Evolutionary conservation across 768 basidiomycete genomes (phyloP).

Genomic region (Pleurotus salmoneostramineus): DNA sequence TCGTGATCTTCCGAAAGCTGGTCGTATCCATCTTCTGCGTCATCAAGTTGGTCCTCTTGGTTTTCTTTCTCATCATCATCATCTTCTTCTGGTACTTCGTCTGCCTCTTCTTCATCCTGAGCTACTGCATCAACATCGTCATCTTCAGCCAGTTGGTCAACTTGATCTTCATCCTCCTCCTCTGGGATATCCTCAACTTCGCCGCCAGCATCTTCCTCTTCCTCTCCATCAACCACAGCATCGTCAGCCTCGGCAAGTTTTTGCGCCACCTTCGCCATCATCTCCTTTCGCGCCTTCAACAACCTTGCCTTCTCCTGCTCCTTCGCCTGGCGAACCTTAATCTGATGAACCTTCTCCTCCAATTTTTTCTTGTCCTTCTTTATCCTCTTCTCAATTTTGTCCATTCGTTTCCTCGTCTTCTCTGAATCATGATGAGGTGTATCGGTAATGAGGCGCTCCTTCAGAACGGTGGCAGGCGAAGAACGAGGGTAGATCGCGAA

Average conservation of each 20-base stretch:
- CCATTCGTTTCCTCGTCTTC: constrained; percentile 14
- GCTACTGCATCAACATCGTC: constrained; percentile 5
- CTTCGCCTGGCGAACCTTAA: constrained; percentile 11
- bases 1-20: background rate
- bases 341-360: constrained; percentile 10
- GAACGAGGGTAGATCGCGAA: background rate
- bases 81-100: background rate
- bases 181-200: constrained; percentile 10
- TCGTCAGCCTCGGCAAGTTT: constrained; percentile 10
- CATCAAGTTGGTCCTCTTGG: background rate
- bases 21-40: background rate
- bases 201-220: constrained; percentile 10
- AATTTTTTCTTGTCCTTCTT: constrained; percentile 11
- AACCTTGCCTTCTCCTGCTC: constrained; percentile 10
- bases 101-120: background rate
- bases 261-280: background rate
- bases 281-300: constrained; percentile 7
- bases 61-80: background rate
- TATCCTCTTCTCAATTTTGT: constrained; percentile 9
- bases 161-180: constrained; percentile 4
- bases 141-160: background rate
- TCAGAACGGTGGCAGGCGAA: background rate
- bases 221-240: constrained; percentile 16
- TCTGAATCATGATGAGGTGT: constrained; percentile 19
- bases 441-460: constrained; percentile 13